Base-by-base conservation (phyloP, 768 basidiomycete genomes). In the Hygrophoropsis aurantiaca region DNA sequence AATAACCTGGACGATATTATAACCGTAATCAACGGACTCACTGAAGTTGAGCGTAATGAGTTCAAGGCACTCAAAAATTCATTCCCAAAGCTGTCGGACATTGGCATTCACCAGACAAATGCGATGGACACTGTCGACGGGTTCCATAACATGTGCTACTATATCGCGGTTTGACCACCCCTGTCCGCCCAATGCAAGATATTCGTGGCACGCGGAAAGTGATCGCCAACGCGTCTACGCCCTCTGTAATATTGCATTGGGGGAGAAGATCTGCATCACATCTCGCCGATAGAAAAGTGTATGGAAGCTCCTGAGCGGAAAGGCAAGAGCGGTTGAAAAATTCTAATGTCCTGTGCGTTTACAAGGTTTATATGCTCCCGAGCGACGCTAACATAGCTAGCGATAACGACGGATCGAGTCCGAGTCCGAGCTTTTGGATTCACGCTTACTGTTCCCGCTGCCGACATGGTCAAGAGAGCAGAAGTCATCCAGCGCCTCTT, bases 401-500 rank as follows among this genome's bases (percentile, higher is more conserved):
- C 37, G 59, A 61, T 30, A 40, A 16, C 46, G 58, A 15, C 39
- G 58, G 35, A 44, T 32, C 35, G 55, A 61, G 42, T 34, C 47
- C n/a, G 42, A 26, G 11, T 15, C 23, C 11, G 9, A 20, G 25
- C 33, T 25, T 19, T 25, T 11, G n/a, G 23, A 4, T 18, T 15
- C 23, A 8, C 7, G 7, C 7, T 13, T 23, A 42, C 15, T 18
- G 11, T 19, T 11, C 20, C 15, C n/a, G n/a, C n/a, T n/a, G n/a
- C n/a, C n/a, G n/a, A 80, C 19, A 63, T 83, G 24, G 52, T 43
- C 1, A 56, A 43, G 11, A 54, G 27, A 36, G 13, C 40, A 1
- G 43, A 42, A 0, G 53, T 81, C 24, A 74, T 79, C 4, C 69
- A 72, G 48, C 63, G 74, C 8, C 80, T 79, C 6, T 48, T 77